Evolutionary conservation across 768 basidiomycete species (phyloP).

Genomic region (Amanita phalloides): DNA sequence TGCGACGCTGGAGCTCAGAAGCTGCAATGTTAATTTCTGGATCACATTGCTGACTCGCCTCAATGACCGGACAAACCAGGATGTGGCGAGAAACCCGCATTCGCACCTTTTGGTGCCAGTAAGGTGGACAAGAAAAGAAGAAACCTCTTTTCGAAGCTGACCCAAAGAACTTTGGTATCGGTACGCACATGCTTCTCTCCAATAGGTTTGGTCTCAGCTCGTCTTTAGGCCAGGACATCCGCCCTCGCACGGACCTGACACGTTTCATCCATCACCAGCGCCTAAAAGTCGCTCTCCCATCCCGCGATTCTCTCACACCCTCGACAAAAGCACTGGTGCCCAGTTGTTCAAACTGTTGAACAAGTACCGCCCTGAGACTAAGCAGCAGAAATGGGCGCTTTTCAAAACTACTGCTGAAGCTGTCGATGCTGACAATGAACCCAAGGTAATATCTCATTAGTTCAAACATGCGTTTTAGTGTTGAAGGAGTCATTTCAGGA

Average conservation of each 20-base stretch:
- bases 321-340: slow-evolving; percentile 99
- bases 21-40: slow-evolving; percentile 20
- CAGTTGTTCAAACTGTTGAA: slow-evolving; percentile 97
- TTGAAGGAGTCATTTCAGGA: slow-evolving; percentile 31
- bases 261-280: slow-evolving; percentile 97
- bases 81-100: slow-evolving; percentile 76
- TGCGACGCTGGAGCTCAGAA: slow-evolving; percentile 47
- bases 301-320: slow-evolving; percentile 92
- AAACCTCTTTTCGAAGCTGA: slow-evolving; percentile 93
- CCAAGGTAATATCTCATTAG: slow-evolving; percentile 25
- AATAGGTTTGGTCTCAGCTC: not conserved
- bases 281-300: slow-evolving; percentile 96
- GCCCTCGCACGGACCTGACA: slow-evolving; percentile 81
- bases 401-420: slow-evolving; percentile 69
- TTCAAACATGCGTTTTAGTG: not conserved
- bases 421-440: slow-evolving; percentile 67
- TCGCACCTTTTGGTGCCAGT: slow-evolving; percentile 73
- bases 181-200: slow-evolving; percentile 30
- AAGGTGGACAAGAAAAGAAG: slow-evolving; percentile 72
- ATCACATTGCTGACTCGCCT: slow-evolving; percentile 54
- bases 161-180: slow-evolving; percentile 93
- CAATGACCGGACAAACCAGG: slow-evolving; percentile 76
- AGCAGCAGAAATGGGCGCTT: slow-evolving; percentile 96
- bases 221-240: slow-evolving; percentile 82
- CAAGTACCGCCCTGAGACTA: slow-evolving; percentile 93